Evolutionary conservation across 1,284 basidiomycete species (phyloP), one percentile per base, ranked within the genome.

Genomic region (Cutaneotrichosporon dermatis): DNA sequence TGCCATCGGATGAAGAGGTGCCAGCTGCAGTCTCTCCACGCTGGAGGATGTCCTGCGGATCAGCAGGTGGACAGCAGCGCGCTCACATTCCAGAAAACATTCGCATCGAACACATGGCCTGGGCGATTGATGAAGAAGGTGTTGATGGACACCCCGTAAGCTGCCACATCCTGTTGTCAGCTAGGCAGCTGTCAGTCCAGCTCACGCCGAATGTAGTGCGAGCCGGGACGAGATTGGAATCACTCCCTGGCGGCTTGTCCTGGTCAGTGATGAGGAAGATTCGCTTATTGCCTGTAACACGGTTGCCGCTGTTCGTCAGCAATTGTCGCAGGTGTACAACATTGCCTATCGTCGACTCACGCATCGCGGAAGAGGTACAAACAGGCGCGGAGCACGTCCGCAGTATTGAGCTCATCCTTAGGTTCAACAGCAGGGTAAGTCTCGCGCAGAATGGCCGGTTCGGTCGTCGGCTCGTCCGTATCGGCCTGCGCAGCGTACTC

Each of bases 221-320:
- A 1, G 76, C 73, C 2, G 76, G 74, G 11, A 64, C 66, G 37
- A 72, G 64, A 46, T 72, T 73, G 12, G 68, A 62, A 7, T 59
- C 44, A 25, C 63, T 63, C 34, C 69, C 69, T 6, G 64, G 59
- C 1, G 87, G 87, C 56, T 86, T 77, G 70, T 97, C 95, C 64
- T 93, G 86, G 72, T 98, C 88, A 0, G 95, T 98, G 51, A 99
- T 88, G 53, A 93, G 82, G 72, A 98, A 97, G 1, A 98, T 84
- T 8, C 94, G 86, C 72, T 95, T 94, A 39, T 88, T 86, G 1
- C 92, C 91, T 0, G 87, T 88, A 69, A 79, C 51, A 60, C 73
- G 74, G 86, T 89, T 56, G 84, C 90, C 76, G 12, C 91, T 92
- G 64, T 45, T 44, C 25, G 39, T 67, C 50, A 68, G 63, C 48